Evolutionary conservation across 164 flowering plant genomes (phyloP), one percentile per base, ranked within the genome.

Genomic region (Sextonia rubra): DNA sequence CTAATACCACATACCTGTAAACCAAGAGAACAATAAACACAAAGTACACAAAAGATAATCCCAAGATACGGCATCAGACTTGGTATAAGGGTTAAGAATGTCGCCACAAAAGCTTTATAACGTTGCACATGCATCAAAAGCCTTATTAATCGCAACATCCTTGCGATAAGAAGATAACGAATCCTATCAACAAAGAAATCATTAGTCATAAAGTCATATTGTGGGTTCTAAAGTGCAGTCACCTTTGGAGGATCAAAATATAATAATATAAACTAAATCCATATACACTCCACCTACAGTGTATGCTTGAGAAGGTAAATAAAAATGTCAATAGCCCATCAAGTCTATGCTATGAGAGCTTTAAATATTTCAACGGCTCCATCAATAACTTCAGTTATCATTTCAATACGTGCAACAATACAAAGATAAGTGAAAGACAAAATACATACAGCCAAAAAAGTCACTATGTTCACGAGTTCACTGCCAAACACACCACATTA

Each of bases 51-150:
- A 71, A 95, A 93, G 68, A 95, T 86, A 68, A 86, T 90, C 76
- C 99, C 99, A 68, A 95, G 88, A 76, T 95, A 95, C 66, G 99
- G 99, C 97, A 90, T 88, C 83, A 93, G 81, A 75, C 97, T 93
- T 72, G 98, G 98, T 67, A 95, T 83, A 58, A 95, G 95, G 37
- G 89, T 88, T 70, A 93, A 79, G 84, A 95, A 93, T 49, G 99
- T 95, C 14, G 97, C 88, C 71, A 95, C 81, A 80, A 93, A 91
- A 58, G 93, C 99, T 71, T 92, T 85, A 70, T 89, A 95, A 4
- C 85, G 89, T 71, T 81, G 71, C 61, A 95, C 91, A 77, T 84
- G 87, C 92, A 91, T 87, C 82, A 93, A 83, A 66, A 95, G 85
- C 85, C 98, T 90, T 69, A 93, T 86, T 71, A 95, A 79, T 63